Evolutionary conservation across 257 asterid genomes (phyloP).

Genomic region (Solanum sejunctum): DNA sequence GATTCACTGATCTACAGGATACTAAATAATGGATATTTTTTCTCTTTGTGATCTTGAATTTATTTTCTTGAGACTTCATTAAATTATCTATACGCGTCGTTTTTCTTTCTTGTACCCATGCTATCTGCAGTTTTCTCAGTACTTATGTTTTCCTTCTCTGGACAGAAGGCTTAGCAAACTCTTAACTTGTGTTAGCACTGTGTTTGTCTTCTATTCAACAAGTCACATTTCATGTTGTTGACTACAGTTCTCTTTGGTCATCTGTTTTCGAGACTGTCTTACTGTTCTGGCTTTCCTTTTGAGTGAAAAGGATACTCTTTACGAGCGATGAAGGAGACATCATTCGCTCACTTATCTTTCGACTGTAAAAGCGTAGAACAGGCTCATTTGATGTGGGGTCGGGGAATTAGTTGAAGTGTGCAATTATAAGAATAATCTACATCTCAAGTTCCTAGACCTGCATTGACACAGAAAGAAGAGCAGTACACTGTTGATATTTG

Average conservation of each 20-base stretch:
- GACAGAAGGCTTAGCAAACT: too few species aligned
- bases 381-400: background rate
- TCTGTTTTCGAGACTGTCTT: background rate
- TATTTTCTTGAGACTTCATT: background rate
- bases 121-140: too few species aligned
- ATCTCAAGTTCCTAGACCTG: background rate
- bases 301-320: background rate
- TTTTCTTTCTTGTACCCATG: background rate
- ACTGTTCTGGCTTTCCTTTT: background rate
- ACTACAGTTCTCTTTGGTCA: background rate
- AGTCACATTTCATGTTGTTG: background rate
- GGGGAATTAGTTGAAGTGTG: background rate
- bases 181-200: background rate
- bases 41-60: background rate
- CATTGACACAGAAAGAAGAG: background rate
- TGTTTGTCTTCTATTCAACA: background rate
- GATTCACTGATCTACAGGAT: background rate
- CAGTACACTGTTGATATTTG: background rate
- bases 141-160: too few species aligned
- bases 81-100: background rate
- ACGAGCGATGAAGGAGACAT: background rate
- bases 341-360: background rate
- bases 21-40: background rate
- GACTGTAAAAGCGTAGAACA: background rate
- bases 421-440: background rate